These are phyloP conservation scores for Beauveria sp. DNA, from an alignment of 2,329 filamentous ascomycete genomes.

Conservation along the genomic window DNA sequence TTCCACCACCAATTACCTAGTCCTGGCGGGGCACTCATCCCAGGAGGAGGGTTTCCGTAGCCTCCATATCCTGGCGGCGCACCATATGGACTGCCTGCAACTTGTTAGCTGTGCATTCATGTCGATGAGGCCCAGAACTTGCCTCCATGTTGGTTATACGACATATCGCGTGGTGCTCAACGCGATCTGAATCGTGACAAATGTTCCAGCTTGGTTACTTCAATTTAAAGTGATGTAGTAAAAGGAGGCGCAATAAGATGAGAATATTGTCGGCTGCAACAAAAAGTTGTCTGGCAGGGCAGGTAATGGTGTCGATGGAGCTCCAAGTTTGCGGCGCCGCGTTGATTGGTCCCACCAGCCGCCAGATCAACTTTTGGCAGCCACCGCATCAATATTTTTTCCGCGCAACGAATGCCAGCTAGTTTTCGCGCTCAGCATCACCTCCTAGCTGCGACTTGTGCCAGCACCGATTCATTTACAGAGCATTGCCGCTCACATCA, in stretches of 20 bases:
- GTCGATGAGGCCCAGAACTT: conserved; percentile 15
- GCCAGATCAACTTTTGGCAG: not conserved
- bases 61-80: conserved; percentile 65
- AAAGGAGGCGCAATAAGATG: not conserved
- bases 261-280: not conserved
- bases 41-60: conserved; percentile 38
- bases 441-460: not conserved
- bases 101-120: not conserved
- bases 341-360: conserved; percentile 12
- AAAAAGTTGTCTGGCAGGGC: not conserved
- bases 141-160: conserved; percentile 57
- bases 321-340: conserved; percentile 13
- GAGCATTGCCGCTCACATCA: not conserved
- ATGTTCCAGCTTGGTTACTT: not conserved
- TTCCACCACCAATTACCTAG: conserved; percentile 54
- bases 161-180: conserved; percentile 26
- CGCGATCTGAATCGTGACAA: not conserved
- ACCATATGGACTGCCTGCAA: conserved; percentile 53
- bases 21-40: conserved; percentile 72
- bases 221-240: not conserved
- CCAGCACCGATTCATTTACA: not conserved
- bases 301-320: conserved; percentile 1
- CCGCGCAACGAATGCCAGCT: not conserved
- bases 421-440: not conserved
- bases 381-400: conserved; percentile 11